These are phyloP conservation scores for Fusarium liriodendri DNA, from an alignment of 2,329 filamentous ascomycete genomes.

Conservation along the genomic window DNA sequence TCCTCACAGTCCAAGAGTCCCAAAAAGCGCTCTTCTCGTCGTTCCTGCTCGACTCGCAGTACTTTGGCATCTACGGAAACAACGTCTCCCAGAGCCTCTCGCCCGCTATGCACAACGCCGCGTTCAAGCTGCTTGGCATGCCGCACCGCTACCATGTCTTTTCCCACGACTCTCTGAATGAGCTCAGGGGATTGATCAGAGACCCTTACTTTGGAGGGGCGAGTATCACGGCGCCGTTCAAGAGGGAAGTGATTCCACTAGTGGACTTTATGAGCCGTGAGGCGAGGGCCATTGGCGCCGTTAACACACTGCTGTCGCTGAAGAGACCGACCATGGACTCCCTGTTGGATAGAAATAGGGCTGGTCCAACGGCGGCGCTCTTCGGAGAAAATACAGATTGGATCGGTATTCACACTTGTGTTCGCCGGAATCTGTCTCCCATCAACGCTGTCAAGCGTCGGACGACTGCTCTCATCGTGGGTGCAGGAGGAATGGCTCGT, in stretches of 20 bases:
- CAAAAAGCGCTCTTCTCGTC: conserved; percentile 21
- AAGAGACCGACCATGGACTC: conserved; percentile 51
- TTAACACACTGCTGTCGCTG: conserved; percentile 73
- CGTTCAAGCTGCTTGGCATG: conserved; percentile 16
- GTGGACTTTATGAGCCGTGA: conserved; percentile 70
- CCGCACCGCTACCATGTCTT: conserved; percentile 13
- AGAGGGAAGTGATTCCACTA: conserved; percentile 67
- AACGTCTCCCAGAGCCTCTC: conserved; percentile 22
- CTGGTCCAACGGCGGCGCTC: conserved; percentile 66
- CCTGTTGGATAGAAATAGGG: conserved; percentile 59
- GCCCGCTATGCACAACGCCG: conserved; percentile 22
- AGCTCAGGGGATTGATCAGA: background rate
- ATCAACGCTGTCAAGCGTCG: conserved; percentile 60
- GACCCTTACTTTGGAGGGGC: conserved; percentile 69
- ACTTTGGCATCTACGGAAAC: conserved; percentile 22
- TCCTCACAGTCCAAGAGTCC: conserved; percentile 20
- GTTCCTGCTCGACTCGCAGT: conserved; percentile 10
- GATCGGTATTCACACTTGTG: conserved; percentile 72
- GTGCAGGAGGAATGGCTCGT: conserved; percentile 53
- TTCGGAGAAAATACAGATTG: conserved; percentile 77
- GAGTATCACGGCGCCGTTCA: conserved; percentile 71
- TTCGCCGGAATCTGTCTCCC: conserved; percentile 69
- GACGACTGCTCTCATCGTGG: conserved; percentile 55
- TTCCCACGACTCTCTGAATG: background rate
- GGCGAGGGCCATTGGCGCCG: conserved; percentile 71